Conservation (phyloP, 2,329 filamentous ascomycete species). For the Calonectria naviculata region DNA sequence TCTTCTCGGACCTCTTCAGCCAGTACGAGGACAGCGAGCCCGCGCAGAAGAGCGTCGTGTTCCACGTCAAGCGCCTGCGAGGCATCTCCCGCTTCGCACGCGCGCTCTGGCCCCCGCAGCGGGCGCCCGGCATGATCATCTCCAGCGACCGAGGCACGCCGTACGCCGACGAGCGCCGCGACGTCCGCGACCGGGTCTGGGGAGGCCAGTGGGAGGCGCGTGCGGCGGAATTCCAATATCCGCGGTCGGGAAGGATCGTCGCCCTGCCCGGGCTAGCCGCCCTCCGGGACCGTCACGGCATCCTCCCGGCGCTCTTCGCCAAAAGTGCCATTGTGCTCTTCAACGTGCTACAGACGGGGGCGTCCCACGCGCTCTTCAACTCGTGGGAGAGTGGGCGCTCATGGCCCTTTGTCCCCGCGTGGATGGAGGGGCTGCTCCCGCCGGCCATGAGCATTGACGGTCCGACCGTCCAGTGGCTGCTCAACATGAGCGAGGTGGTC, state of each 20-base stretch:
- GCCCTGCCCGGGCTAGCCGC: constrained; percentile 37
- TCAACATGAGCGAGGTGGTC: constrained; percentile 46
- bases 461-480: constrained; percentile 48
- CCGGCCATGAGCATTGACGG: constrained; percentile 51
- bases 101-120: constrained; percentile 47
- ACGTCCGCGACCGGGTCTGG: constrained; percentile 42
- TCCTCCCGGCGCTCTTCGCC: constrained; percentile 44
- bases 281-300: constrained; percentile 31
- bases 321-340: constrained; percentile 47
- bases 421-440: constrained; percentile 48
- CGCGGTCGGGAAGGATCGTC: constrained; percentile 45
- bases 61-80: constrained; percentile 45
- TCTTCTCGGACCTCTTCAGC: constrained; percentile 46
- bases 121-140: constrained; percentile 49
- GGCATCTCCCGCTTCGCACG: constrained; percentile 47
- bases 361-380: constrained; percentile 46
- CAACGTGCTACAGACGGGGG: constrained; percentile 46
- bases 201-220: constrained; percentile 40
- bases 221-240: constrained; percentile 40
- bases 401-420: constrained; percentile 51
- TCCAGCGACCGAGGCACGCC: constrained; percentile 40
- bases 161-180: constrained; percentile 30
- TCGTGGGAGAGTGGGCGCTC: constrained; percentile 48
- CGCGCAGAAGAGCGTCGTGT: constrained; percentile 41
- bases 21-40: constrained; percentile 44